Base-by-base conservation (phyloP, 345 rosid genomes). In the Salix viminalis region DNA sequence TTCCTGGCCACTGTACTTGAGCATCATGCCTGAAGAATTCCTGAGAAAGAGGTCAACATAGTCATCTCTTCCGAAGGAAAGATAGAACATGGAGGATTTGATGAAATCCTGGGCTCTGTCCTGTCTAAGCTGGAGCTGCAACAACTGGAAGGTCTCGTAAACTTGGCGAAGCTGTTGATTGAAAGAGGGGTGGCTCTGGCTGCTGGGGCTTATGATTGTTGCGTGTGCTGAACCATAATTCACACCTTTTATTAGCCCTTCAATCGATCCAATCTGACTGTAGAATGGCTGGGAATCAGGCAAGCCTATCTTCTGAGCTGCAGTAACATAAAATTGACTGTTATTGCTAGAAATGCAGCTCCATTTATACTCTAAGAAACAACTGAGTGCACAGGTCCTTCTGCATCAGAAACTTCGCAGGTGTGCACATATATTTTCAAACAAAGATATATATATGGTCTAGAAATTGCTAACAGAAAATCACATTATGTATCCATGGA, bases 51-150 rank as follows among this genome's bases (percentile, higher is more conserved):
- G 85, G 32, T 88, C 84, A 11, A 82, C 75, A 71, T 88, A 91
- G 71, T 91, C 94, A 16, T 91, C 89, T 84, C 86, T 88, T 42
- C 94, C 94, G 50, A 91, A 91, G 13, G 94, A 88, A 34, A 91
- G 91, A 89, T 87, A 91, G 61, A 88, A 79, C 9, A 89, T 19
- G 13, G 94, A 86, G 44, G 92, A 88, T 72, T 77, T 68, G 70
- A 86, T 75, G 52, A 82, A 83, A 21, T 65, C 46, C 13, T 68
- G 76, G 21, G 87, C 81, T 44, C 21, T 69, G 26, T 77, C 80
- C 67, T 79, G 81, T 0, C 85, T 70, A 1, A 89, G 81, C 52
- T 86, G 84, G 24, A 91, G 89, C 79, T 83, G 84, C 74, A 91
- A 72, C 46, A 89, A 74, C 79, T 91, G 92, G 67, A 88, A 76